These are phyloP conservation scores for Spencermartinsiella europaea DNA, from an alignment of 805 yeast genomes.

Conservation along the genomic window DNA sequence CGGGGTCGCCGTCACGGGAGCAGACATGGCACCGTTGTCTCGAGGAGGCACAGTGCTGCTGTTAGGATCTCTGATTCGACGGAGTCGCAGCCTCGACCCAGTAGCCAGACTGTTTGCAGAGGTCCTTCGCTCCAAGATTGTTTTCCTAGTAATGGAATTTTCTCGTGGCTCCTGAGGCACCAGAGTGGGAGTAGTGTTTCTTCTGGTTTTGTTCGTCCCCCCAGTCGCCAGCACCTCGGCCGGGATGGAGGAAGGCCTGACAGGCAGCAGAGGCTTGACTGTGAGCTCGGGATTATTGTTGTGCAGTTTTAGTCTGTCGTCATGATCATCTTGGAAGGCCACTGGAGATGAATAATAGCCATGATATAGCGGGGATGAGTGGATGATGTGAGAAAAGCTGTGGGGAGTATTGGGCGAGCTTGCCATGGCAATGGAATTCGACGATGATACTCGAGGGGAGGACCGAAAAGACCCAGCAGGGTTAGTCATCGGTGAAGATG, in stretches of 20 bases:
- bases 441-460: neutral
- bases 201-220: neutral
- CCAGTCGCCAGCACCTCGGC: neutral
- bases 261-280: constrained; percentile 2
- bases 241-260: constrained; percentile 1
- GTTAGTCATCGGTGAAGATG: constrained; percentile 4
- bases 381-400: constrained; percentile 19
- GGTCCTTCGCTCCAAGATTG: constrained; percentile 1
- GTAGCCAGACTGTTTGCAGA: neutral
- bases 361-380: constrained; percentile 21
- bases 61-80: neutral
- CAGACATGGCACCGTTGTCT: constrained; percentile 1
- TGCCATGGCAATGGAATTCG: neutral
- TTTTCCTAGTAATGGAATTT: constrained; percentile 1
- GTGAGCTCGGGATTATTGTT: neutral
- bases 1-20: neutral
- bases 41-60: neutral
- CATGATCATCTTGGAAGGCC: neutral
- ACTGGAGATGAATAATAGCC: constrained; percentile 20
- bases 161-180: constrained; percentile 1
- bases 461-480: neutral
- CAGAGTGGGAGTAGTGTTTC: neutral
- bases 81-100: neutral
- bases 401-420: constrained; percentile 13
- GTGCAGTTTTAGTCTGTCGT: neutral